phyloP scores from a whole-genome alignment of 2,329 filamentous ascomycete species.

The Akanthomyces muscarius region DNA sequence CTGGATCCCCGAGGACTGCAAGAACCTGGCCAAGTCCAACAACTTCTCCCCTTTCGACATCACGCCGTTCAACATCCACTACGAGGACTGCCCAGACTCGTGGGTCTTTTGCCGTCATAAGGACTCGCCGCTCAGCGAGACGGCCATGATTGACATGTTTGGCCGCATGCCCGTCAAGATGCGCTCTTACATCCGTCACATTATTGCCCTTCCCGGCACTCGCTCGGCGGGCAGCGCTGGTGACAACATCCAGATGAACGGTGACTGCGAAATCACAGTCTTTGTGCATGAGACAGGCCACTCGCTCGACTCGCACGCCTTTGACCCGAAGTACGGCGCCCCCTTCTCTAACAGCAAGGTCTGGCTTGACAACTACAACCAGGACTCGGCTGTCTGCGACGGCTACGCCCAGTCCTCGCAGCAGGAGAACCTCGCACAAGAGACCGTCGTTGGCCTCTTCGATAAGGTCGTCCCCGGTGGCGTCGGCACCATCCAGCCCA shows the following conservation, averaged over 20 bases:
- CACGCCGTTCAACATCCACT: slow-evolving; percentile 26
- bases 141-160: slow-evolving; percentile 27
- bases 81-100: slow-evolving; percentile 26
- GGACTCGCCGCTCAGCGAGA: slow-evolving; percentile 21
- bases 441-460: slow-evolving; percentile 23
- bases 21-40: slow-evolving; percentile 16
- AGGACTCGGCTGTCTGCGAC: slow-evolving; percentile 19
- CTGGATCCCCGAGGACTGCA: slow-evolving; percentile 24
- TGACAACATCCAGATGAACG: slow-evolving; percentile 22
- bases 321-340: slow-evolving; percentile 18
- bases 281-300: slow-evolving; percentile 22
- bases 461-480: slow-evolving; percentile 25
- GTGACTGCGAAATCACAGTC: slow-evolving; percentile 18
- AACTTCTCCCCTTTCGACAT: slow-evolving; percentile 23
- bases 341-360: slow-evolving; percentile 20
- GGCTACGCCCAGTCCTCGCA: slow-evolving; percentile 21
- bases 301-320: slow-evolving; percentile 22
- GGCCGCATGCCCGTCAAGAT: slow-evolving; percentile 29
- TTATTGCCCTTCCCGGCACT: slow-evolving; percentile 24
- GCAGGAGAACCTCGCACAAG: slow-evolving; percentile 26
- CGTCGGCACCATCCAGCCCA: slow-evolving; percentile 22
- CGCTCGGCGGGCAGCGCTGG: slow-evolving; percentile 19
- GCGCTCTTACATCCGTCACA: slow-evolving; percentile 25
- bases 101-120: slow-evolving; percentile 32
- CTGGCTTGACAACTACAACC: slow-evolving; percentile 22